Base-by-base conservation (phyloP, 106 monocot genomes). In the Dioscorea alata region DNA sequence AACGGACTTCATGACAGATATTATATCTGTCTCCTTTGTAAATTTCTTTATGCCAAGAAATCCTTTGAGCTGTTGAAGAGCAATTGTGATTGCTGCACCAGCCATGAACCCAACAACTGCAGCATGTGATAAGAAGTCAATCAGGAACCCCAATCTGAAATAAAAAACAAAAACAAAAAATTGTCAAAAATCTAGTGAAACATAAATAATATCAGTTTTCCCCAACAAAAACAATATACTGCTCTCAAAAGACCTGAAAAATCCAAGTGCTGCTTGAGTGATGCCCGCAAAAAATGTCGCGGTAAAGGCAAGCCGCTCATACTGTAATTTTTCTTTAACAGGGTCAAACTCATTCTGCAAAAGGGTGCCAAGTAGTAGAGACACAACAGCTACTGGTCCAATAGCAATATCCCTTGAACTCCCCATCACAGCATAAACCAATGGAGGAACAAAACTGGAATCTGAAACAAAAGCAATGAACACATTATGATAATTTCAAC, bases 371-470 rank as follows among this genome's bases (percentile, higher is more conserved):
- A 88, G 53, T 35, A 88, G 52, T 10, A 88, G 84, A 18, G 84
- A 84, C 16, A 84, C 79, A 59, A 88, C 84, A 33, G 88, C 83
- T 25, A 88, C 88, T 6, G 84, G 84, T 59, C 88, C 88, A 48
- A 87, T 87, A 22, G 86, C 86, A 50, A 87, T 87, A 32, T 87
- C 83, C 74, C 86, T 86, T 16, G 86, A 86, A 49, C 86, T 86
- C 57, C 86, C 86, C 86, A 86, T 86, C 58, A 73, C 18, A 9
- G 82, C 86, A 72, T 86, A 86, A 19, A 86, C 70, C 17, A 86
- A 67, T 34, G 87, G 87, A 0, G 87, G 83, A 33, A 87, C 87
- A 71, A 88, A 77, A 69, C 87, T 88, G 13, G 87, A 78, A 33
- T 88, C 87, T 88, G 54, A 32, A 66, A n/a, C 1, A 59, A 24